Conservation (phyloP, 23 red algal species). For the Pyropia haitanensis region DNA sequence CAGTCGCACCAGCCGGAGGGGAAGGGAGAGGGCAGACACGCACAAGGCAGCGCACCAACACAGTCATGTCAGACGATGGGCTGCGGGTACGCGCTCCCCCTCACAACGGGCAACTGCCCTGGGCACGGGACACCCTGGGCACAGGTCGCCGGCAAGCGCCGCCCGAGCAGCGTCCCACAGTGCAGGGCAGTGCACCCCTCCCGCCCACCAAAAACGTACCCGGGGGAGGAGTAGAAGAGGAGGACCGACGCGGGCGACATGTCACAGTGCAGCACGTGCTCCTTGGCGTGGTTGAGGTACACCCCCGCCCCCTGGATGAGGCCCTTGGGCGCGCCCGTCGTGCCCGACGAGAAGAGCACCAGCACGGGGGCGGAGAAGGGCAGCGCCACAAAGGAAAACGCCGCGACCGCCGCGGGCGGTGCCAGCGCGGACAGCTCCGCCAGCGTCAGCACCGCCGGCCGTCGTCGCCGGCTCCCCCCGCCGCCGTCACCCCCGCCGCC, state of each 20-base stretch:
- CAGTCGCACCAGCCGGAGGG: too few relatives aligned
- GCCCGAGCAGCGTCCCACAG: too few relatives aligned
- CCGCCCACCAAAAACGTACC: neutral
- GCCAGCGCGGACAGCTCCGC: neutral
- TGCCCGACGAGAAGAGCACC: conserved; percentile 66
- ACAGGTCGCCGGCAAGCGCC: too few relatives aligned
- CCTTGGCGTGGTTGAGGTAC: conserved; percentile 72
- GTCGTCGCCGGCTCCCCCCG: too few relatives aligned
- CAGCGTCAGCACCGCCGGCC: neutral
- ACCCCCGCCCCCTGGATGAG: conserved; percentile 62
- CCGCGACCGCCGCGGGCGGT: neutral
- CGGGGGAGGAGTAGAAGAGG: conserved; percentile 54
- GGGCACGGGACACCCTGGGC: too few relatives aligned
- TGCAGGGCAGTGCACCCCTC: too few relatives aligned
- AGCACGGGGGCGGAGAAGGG: conserved; percentile 17
- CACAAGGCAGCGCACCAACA: too few relatives aligned
- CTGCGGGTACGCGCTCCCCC: too few relatives aligned
- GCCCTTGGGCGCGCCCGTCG: conserved; percentile 71
- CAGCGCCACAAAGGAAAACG: neutral
- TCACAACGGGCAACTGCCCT: too few relatives aligned
- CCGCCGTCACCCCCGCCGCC: too few relatives aligned
- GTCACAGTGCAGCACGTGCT: conserved; percentile 53
- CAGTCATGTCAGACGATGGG: too few relatives aligned
- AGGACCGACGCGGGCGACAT: conserved; percentile 14
- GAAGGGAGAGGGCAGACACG: too few relatives aligned